Base-by-base conservation (phyloP, 306 rosid genomes). In the Cucurbita maxima region DNA sequence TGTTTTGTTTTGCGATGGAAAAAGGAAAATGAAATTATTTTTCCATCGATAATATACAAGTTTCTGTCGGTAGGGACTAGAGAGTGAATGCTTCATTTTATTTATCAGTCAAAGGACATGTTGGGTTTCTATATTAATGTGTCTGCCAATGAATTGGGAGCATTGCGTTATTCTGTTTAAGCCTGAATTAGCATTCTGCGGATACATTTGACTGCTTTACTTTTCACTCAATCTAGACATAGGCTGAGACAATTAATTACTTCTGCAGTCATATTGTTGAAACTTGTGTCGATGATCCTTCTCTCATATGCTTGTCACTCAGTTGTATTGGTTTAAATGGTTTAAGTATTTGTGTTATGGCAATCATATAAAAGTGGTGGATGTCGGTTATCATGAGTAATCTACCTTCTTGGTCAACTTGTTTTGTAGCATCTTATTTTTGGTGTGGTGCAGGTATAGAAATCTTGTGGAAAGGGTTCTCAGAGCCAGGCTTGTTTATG, bases 401-500 rank as follows among this genome's bases (percentile, higher is more conserved):
- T 73, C 58, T 73, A 58, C 37, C 44, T 58, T 57, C 38, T 58
- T 73, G 57, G 38, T 14, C 64, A 56, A 73, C 54, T 19, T 36
- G 7, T 16, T 50, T 30, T 19, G 36, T 34, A 71, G 34, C 67
- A 43, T 60, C 37, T 4, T 75, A 48, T 62, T 79, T 63, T 54
- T 59, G 5, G 75, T 83, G 68, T 76, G 79, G 77, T 79, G 75
- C 97, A 95, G 99, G 84, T 91, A 89, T 77, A 86, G 97, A 76
- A 95, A 84, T 80, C 92, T 95, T 58, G 88, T 95, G 40, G 97
- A 95, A 85, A 89, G 99, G 81, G 97, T 87, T 79, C 83, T 95
- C 52, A 85, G 75, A 77, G 97, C 99, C 44, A 87, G 99, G 86
- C 97, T 95, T 82, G 96, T 95, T 55, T 95, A 95, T 88, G 99